Conservation (phyloP, 768 basidiomycete species). For the Pleurotus ostreatus region DNA sequence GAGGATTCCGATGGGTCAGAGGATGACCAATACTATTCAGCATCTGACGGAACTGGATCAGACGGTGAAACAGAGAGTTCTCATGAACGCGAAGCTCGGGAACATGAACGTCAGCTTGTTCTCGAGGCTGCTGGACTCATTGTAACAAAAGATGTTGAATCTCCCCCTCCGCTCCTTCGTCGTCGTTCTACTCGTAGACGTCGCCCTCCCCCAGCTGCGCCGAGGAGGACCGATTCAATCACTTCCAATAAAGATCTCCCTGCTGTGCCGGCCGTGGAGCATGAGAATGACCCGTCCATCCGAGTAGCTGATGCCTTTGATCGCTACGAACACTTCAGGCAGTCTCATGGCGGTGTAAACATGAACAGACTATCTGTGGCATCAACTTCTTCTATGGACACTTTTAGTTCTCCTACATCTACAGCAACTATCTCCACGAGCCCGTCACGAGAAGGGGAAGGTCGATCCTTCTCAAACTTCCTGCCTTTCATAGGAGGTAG, state of each 20-base stretch:
- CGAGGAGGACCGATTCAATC: slow-evolving; percentile 27
- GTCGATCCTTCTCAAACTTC: slow-evolving; percentile 44
- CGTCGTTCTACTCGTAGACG: slow-evolving; percentile 25
- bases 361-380: slow-evolving; percentile 59
- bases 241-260: slow-evolving; percentile 47
- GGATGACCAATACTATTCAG: slow-evolving; percentile 15
- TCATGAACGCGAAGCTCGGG: slow-evolving; percentile 57
- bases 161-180: slow-evolving; percentile 35
- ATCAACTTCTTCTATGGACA: slow-evolving; percentile 45
- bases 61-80: slow-evolving; percentile 44
- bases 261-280: slow-evolving; percentile 35
- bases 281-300: slow-evolving; percentile 33
- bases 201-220: slow-evolving; percentile 51
- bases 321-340: slow-evolving; percentile 81
- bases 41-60: slow-evolving; percentile 27
- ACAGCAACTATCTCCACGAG: slow-evolving; percentile 19
- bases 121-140: slow-evolving; percentile 88
- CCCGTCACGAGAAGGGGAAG: slow-evolving; percentile 25
- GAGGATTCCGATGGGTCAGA: slow-evolving; percentile 1
- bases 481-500: slow-evolving; percentile 60
- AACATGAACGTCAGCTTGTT: slow-evolving; percentile 73
- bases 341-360: slow-evolving; percentile 35
- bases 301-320: slow-evolving; percentile 83
- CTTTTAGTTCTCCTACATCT: slow-evolving; percentile 13
- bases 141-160: slow-evolving; percentile 56